Conservation (phyloP, 2,329 filamentous ascomycete species). For the Aspergillus candidus region DNA sequence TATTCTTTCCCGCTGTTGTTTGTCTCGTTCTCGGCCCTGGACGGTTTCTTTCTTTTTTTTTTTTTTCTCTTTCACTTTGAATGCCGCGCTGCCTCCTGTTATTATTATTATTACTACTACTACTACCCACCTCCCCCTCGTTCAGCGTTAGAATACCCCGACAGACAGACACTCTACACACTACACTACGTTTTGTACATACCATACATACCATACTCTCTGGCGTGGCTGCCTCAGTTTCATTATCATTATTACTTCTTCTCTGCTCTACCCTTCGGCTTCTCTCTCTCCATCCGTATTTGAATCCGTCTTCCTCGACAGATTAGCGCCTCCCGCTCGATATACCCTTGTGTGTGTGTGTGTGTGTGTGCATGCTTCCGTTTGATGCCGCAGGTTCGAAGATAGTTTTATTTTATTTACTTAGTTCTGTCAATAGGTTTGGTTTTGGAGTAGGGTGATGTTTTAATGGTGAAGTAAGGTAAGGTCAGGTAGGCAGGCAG, state of each 20-base stretch:
- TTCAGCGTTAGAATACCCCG: slow-evolving; percentile 9
- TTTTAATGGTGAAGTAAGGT: not conserved
- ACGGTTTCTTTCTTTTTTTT: slow-evolving; percentile 1
- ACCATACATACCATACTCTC: too few relatives aligned
- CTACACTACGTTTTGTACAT: slow-evolving; percentile 15
- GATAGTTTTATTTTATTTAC: slow-evolving; percentile 18
- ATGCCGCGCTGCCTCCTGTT: not conserved
- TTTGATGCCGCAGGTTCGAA: slow-evolving; percentile 30
- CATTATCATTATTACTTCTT: slow-evolving; percentile 1
- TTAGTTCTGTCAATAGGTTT: slow-evolving; percentile 3
- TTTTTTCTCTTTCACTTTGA: not conserved
- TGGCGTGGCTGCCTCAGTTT: slow-evolving; percentile 7
- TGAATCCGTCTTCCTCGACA: too few relatives aligned
- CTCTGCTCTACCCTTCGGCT: not conserved
- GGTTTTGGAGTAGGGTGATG: slow-evolving; percentile 2
- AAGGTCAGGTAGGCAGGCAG: too few relatives aligned
- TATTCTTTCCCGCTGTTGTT: not conserved
- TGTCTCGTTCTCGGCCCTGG: slow-evolving; percentile 2
- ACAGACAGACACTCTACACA: slow-evolving; percentile 16
- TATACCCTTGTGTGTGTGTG: slow-evolving; percentile 17
- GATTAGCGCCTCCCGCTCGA: slow-evolving; percentile 27
- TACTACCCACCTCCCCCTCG: too few relatives aligned
- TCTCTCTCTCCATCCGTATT: too few relatives aligned
- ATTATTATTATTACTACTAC: too few relatives aligned
- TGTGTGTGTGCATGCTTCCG: slow-evolving; percentile 5